Evolutionary conservation across 345 rosid species (phyloP), one percentile per base, ranked within the genome.

Genomic region (Lepidium aucheri): DNA sequence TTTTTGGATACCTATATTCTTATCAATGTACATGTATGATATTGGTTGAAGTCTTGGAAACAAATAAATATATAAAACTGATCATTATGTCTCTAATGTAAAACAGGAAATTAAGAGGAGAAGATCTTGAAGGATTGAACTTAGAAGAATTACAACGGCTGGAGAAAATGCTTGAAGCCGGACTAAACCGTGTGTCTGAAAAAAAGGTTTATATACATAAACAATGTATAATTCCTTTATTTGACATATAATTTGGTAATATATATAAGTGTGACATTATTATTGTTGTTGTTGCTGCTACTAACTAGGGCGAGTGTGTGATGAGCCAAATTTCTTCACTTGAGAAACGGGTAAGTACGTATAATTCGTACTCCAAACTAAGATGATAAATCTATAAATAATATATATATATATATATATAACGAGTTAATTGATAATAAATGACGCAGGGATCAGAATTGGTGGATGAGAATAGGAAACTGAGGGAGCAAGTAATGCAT

Each of bases 101-200:
- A 18, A 59, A 69, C 74, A 93, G 98, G 80, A 84, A 86, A 69
- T 60, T 93, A 85, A 88, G 97, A 33, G 98, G 97, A 40, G 98
- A 88, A 58, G 96, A 90, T 53, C 93, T 93, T 34, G 94, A 81
- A 6, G 98, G 87, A 52, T 40, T 90, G 61, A 81, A 58, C 57
- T 66, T 93, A 3, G 97, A 90, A 61, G 90, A 90, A 32, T 70
- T 93, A 51, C 89, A 80, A 69, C 78, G 73, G 42, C 79, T 93
- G 16, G 98, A 93, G 79, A 86, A 85, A 69, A 67, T 82, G 30
- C 91, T 93, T 15, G 97, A 88, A 77, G 41, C 73, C 24, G 98
- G 98, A 64, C 69, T 93, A 55, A 75, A 74, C 74, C 84, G 90
- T 54, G 86, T 90, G 17, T 80, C 84, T 14, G 84, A 93, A 53